Evolutionary conservation across 495 filamentous ascomycete species (phyloP).

Genomic region (Aspergillus affinis): DNA sequence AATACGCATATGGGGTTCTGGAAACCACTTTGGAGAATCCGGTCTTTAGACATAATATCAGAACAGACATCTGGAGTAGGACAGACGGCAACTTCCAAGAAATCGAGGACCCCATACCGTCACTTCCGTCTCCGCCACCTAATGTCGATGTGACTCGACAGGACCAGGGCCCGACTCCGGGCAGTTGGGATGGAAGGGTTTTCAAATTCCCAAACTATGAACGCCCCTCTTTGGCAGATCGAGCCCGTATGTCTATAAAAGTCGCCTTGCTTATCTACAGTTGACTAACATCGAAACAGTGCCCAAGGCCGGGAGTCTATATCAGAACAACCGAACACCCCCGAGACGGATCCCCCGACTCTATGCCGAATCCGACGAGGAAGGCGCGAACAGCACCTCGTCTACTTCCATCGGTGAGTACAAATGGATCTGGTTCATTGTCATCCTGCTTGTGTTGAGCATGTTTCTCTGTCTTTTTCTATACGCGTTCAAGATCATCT

Average conservation of each 20-base stretch:
- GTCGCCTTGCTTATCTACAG: neutral
- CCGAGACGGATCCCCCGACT: neutral
- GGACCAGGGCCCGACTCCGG: neutral
- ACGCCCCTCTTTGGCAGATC: constrained; percentile 17
- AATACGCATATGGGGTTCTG: constrained; percentile 22
- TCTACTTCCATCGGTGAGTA: constrained; percentile 27
- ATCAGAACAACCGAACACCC: neutral
- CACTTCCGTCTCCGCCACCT: constrained; percentile 12
- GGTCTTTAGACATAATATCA: constrained; percentile 12
- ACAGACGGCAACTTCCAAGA: constrained; percentile 2
- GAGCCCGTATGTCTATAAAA: neutral
- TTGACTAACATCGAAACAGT: neutral
- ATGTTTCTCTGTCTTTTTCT: constrained; percentile 38
- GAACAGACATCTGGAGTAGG: constrained; percentile 13
- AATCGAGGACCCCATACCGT: constrained; percentile 26
- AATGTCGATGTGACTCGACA: neutral
- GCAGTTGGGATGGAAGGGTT: neutral
- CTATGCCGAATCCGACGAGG: neutral
- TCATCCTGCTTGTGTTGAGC: constrained; percentile 26
- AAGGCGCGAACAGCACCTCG: constrained; percentile 5
- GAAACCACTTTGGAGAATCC: constrained; percentile 16
- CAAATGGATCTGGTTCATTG: constrained; percentile 31
- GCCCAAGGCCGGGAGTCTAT: too few relatives aligned
- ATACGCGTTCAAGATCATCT: constrained; percentile 32
- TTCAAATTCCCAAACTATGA: constrained; percentile 9